Conservation (phyloP, 2,329 filamentous ascomycete genomes). For the Cladophialophora carrionii region DNA sequence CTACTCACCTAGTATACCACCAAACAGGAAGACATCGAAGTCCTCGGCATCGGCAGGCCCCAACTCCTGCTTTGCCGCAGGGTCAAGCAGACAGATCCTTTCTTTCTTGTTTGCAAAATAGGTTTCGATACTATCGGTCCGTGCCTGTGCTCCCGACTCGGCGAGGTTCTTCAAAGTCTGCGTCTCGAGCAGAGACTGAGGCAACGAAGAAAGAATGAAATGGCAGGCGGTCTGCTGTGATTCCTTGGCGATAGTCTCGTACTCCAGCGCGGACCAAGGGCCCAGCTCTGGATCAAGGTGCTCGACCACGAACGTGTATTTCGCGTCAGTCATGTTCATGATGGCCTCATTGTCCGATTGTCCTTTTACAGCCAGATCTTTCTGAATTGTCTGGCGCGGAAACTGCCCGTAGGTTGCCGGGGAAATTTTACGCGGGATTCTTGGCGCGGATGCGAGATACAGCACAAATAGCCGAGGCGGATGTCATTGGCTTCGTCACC, state of each 20-base stretch:
- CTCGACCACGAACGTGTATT: conserved; percentile 88
- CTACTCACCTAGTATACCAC: conserved; percentile 80
- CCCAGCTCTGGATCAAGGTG: conserved; percentile 95
- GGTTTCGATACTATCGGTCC: conserved; percentile 78
- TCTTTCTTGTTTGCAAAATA: conserved; percentile 73
- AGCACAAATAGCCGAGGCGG: not conserved
- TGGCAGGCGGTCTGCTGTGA: conserved; percentile 66
- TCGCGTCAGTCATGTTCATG: conserved; percentile 34
- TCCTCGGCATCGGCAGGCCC: conserved; percentile 76
- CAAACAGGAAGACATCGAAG: conserved; percentile 94
- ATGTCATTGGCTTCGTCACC: conserved; percentile 10
- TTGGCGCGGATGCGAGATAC: not conserved
- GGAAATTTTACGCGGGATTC: conserved; percentile 11
- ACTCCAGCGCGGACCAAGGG: conserved; percentile 92
- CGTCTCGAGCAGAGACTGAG: conserved; percentile 64
- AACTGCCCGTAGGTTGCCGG: not conserved
- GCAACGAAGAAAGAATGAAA: conserved; percentile 83
- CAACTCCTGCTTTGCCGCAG: conserved; percentile 77
- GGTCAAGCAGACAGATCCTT: conserved; percentile 86
- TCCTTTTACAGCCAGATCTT: not conserved
- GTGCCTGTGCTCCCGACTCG: conserved; percentile 67
- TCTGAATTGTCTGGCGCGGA: not conserved
- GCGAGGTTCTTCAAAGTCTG: conserved; percentile 63
- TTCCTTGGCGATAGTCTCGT: conserved; percentile 82
- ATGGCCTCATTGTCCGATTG: not conserved